Conservation (phyloP, 306 rosid genomes). For the Acmispon strigosus region DNA sequence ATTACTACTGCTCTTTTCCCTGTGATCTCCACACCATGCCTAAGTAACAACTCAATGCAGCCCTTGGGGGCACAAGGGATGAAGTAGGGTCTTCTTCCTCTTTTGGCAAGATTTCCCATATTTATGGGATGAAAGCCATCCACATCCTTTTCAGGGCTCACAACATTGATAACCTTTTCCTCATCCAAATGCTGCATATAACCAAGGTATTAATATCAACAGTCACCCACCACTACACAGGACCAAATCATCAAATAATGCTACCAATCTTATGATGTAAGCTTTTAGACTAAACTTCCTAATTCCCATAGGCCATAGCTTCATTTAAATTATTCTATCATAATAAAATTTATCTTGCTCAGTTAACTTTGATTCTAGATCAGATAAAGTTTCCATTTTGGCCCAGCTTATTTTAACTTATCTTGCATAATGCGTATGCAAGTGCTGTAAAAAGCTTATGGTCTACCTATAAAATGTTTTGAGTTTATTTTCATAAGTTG, state of each 20-base stretch:
- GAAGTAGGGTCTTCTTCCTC: slow-evolving; percentile 36
- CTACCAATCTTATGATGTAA: neutral
- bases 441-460: too few species aligned
- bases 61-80: slow-evolving; percentile 37
- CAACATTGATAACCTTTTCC: slow-evolving; percentile 24
- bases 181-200: slow-evolving; percentile 33
- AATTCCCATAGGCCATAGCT: neutral
- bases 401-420: too few species aligned
- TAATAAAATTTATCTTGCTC: neutral
- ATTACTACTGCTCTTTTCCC: slow-evolving; percentile 36
- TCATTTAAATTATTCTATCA: neutral
- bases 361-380: neutral
- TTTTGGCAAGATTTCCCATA: slow-evolving; percentile 32
- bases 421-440: too few species aligned
- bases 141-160: slow-evolving; percentile 41
- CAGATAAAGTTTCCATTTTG: neutral
- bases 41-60: slow-evolving; percentile 34
- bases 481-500: too few species aligned
- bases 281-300: neutral
- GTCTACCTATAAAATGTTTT: too few species aligned
- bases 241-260: neutral
- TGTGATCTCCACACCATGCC: slow-evolving; percentile 27
- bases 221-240: neutral
- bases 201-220: neutral
- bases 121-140: slow-evolving; percentile 48